Conservation (phyloP, 345 rosid species). For the Boechera retrofracta region DNA sequence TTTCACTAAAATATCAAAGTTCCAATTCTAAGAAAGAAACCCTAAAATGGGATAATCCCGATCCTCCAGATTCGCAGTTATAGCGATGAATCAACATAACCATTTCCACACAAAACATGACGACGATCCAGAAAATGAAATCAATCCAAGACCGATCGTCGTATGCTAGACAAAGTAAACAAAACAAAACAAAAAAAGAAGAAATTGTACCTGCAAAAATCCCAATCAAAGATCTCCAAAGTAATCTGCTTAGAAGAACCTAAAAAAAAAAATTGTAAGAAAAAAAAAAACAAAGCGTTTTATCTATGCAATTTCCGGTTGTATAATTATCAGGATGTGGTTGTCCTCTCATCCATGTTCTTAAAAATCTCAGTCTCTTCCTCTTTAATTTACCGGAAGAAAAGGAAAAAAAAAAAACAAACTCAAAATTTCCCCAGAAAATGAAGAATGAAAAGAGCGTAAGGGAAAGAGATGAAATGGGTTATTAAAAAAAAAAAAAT, state of each 20-base stretch:
- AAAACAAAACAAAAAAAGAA: neutral
- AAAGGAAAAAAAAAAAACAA: neutral
- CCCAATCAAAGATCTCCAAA: conserved; percentile 19
- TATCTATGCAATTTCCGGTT: neutral
- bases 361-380: conserved; percentile 1
- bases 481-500: neutral
- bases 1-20: neutral
- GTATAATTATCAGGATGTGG: neutral
- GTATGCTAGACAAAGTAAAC: neutral
- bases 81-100: conserved; percentile 13
- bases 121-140: conserved; percentile 25
- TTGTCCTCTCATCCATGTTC: neutral
- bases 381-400: neutral
- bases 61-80: conserved; percentile 29
- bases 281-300: neutral
- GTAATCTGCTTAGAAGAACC: conserved; percentile 14
- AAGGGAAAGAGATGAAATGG: conserved; percentile 30
- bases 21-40: neutral
- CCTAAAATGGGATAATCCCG: conserved; percentile 18
- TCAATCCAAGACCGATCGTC: conserved; percentile 33
- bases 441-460: conserved; percentile 19
- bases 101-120: conserved; percentile 16
- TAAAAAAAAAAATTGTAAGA: neutral
- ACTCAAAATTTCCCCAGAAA: neutral
- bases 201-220: conserved; percentile 25